These are phyloP conservation scores for Candida sp. DNA, from an alignment of 1,139 yeast species.

Conservation along the genomic window DNA sequence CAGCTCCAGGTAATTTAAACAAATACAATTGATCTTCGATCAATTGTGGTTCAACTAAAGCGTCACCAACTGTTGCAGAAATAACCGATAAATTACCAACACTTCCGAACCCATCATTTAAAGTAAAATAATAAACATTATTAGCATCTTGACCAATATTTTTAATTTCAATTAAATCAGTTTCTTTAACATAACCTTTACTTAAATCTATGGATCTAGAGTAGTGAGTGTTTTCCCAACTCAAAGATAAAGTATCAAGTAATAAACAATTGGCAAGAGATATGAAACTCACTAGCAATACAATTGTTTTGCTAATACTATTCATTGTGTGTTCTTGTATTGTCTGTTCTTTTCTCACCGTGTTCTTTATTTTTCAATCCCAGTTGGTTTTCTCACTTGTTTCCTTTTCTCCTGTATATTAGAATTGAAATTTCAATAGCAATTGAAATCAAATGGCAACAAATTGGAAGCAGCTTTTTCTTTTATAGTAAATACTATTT, in stretches of 20 bases:
- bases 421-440: not conserved
- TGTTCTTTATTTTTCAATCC: not conserved
- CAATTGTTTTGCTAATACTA: not conserved
- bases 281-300: not conserved
- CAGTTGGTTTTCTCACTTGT: no score
- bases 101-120: conserved; percentile 46
- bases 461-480: no score
- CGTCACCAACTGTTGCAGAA: conserved; percentile 30
- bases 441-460: not conserved
- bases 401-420: no score
- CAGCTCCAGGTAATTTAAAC: conserved; percentile 58
- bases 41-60: conserved; percentile 18
- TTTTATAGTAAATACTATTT: no score
- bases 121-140: conserved; percentile 51
- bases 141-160: conserved; percentile 59
- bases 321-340: not conserved
- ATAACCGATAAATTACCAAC: conserved; percentile 44
- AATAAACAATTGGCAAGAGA: not conserved
- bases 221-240: conserved; percentile 48
- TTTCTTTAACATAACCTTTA: conserved; percentile 66
- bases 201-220: conserved; percentile 58
- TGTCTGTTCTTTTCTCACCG: not conserved
- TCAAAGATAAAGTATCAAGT: not conserved
- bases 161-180: conserved; percentile 49
- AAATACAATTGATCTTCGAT: conserved; percentile 32